Conservation (phyloP, 2,329 filamentous ascomycete genomes). For the Lithohypha guttulata region DNA sequence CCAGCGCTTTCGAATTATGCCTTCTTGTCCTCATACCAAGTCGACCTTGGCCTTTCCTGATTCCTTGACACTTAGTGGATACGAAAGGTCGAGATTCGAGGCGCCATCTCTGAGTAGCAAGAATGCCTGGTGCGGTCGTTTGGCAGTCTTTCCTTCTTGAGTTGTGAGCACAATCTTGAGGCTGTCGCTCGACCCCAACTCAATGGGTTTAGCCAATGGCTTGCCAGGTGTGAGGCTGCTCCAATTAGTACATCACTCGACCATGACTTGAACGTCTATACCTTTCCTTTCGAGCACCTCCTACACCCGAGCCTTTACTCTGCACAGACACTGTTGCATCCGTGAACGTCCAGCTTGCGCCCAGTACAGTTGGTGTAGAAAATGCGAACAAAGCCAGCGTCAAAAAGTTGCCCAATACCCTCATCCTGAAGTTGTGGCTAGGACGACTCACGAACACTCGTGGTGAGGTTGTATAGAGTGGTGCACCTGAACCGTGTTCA, state of each 20-base stretch:
- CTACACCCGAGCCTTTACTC: slow-evolving; percentile 49
- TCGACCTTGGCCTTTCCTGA: slow-evolving; percentile 77
- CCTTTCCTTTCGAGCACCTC: slow-evolving; percentile 45
- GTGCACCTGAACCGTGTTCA: slow-evolving; percentile 1
- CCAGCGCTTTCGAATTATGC: slow-evolving; percentile 1
- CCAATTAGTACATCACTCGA: slow-evolving; percentile 2
- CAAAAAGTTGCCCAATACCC: slow-evolving; percentile 13
- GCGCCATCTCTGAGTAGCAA: slow-evolving; percentile 65
- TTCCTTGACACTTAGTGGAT: slow-evolving; percentile 72
- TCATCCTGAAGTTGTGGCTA: neutral
- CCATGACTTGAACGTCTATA: too few relatives aligned
- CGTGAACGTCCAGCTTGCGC: slow-evolving; percentile 51
- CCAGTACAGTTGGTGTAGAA: slow-evolving; percentile 23
- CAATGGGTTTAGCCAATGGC: slow-evolving; percentile 52
- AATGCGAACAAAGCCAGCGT: slow-evolving; percentile 12
- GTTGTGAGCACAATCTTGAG: slow-evolving; percentile 75
- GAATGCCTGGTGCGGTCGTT: slow-evolving; percentile 90
- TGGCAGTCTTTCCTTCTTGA: slow-evolving; percentile 64
- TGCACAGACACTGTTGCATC: slow-evolving; percentile 53
- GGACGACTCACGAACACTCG: neutral
- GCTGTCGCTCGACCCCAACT: slow-evolving; percentile 57
- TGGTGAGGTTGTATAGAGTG: neutral
- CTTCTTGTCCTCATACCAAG: slow-evolving; percentile 51
- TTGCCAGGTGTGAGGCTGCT: slow-evolving; percentile 49
- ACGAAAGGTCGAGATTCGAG: slow-evolving; percentile 75